phyloP scores from a whole-genome alignment of 2,329 filamentous ascomycete genomes.

The Verticillium dahliae region DNA sequence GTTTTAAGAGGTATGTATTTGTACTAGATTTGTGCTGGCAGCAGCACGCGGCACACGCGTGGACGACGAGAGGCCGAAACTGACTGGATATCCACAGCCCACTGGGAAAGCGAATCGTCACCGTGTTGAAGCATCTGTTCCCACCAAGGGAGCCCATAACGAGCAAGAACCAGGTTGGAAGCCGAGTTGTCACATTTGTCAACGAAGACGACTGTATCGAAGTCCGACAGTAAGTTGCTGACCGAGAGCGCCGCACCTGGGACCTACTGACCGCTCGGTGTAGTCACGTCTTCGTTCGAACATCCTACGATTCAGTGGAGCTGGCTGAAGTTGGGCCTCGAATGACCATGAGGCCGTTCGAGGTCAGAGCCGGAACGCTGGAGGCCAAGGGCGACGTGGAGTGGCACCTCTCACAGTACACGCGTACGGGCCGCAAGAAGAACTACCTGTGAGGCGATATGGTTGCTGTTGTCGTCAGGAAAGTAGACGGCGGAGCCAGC shows the following conservation, averaged over 20 bases:
- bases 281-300: slow-evolving; percentile 77
- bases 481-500: background rate
- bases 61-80: background rate
- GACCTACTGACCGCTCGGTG: background rate
- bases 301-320: slow-evolving; percentile 80
- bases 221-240: slow-evolving; percentile 48
- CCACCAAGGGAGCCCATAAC: slow-evolving; percentile 77
- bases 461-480: background rate
- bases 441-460: slow-evolving; percentile 66
- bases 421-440: slow-evolving; percentile 89
- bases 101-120: slow-evolving; percentile 75
- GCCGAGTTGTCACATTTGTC: slow-evolving; percentile 76
- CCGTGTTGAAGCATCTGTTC: slow-evolving; percentile 90
- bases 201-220: slow-evolving; percentile 75
- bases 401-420: slow-evolving; percentile 95
- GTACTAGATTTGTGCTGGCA: background rate
- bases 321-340: slow-evolving; percentile 73
- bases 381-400: slow-evolving; percentile 96
- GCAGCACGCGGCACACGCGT: background rate
- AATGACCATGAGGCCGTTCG: slow-evolving; percentile 79
- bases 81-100: slow-evolving; percentile 40
- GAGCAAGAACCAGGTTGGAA: slow-evolving; percentile 69
- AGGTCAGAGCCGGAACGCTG: slow-evolving; percentile 84
- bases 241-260: background rate
- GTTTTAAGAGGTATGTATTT: slow-evolving; percentile 49